Percentiles rank a stretch among this genome's conserved stretches.
Conservation (phyloP, 2,329 filamentous ascomycete genomes). For the Falciphora oryzae region DNA sequence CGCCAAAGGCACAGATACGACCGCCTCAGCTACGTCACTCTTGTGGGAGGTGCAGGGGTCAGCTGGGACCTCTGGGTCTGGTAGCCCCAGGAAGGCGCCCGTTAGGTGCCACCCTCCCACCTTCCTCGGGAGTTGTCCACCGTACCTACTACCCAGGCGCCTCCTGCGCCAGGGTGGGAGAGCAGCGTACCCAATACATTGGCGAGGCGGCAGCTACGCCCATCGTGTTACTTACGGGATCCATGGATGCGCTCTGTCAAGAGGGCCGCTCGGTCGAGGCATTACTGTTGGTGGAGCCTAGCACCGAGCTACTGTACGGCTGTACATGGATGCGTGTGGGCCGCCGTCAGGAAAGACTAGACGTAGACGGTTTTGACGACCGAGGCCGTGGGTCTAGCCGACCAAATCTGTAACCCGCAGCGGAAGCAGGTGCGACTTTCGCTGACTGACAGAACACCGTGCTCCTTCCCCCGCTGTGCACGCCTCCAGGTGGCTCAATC, state of each 20-base stretch:
- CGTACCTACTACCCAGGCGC: not conserved
- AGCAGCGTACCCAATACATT: not conserved
- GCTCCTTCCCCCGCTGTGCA: not conserved
- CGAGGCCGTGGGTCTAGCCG: not conserved
- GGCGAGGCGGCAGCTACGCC: no score
- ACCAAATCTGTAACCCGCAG: not conserved
- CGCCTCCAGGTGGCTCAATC: not conserved
- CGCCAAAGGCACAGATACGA: not conserved
- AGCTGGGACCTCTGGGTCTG: not conserved
- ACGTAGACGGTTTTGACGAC: slow-evolving; percentile 10
- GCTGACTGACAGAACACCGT: not conserved
- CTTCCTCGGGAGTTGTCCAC: no score
- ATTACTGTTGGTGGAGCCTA: no score
- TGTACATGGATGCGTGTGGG: not conserved
- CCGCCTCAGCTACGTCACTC: not conserved
- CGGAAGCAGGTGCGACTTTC: not conserved
- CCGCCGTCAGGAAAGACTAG: not conserved
- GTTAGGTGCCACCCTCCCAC: not conserved
- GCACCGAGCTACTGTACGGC: not conserved
- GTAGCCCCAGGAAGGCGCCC: not conserved
- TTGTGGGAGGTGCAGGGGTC: not conserved
- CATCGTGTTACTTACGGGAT: no score
- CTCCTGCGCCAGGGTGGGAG: not conserved
- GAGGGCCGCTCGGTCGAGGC: no score
- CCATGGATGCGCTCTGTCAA: no score